A percentile compares a stretch with the other conserved stretches of the same genome.
Conservation (phyloP, 805 yeast genomes). For the Candida sakaeoensis region DNA sequence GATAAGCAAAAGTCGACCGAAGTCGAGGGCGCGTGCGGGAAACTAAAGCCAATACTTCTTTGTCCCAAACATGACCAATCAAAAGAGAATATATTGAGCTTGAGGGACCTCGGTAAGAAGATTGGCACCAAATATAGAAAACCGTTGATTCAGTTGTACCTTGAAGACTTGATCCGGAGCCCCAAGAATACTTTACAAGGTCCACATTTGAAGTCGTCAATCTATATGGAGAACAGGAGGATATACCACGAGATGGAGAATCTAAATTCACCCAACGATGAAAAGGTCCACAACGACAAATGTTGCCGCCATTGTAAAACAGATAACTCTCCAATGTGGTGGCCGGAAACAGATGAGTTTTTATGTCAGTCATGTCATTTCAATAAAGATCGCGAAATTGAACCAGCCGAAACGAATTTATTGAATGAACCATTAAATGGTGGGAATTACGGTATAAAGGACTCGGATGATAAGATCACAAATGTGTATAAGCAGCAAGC, state of each 20-base stretch:
- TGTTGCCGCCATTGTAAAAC: slow-evolving; percentile 23
- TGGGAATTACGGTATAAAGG: slow-evolving; percentile 27
- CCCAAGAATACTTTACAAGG: slow-evolving; percentile 21
- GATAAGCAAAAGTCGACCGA: slow-evolving; percentile 21
- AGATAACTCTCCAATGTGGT: slow-evolving; percentile 35
- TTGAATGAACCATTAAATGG: slow-evolving; percentile 31
- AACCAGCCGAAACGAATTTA: slow-evolving; percentile 15
- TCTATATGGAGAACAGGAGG: slow-evolving; percentile 19
- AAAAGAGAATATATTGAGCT: slow-evolving; percentile 16
- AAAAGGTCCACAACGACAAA: background rate
- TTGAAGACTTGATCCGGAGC: slow-evolving; percentile 27
- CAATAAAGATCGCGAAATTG: slow-evolving; percentile 10
- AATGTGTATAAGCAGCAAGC: slow-evolving; percentile 2
- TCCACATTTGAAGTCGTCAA: slow-evolving; percentile 28
- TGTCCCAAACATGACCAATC: slow-evolving; percentile 39
- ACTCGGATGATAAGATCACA: slow-evolving; percentile 20
- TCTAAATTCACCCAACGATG: background rate
- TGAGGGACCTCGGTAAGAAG: slow-evolving; percentile 30
- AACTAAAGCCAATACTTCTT: slow-evolving; percentile 38
- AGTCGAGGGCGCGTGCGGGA: slow-evolving; percentile 31
- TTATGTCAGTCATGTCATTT: slow-evolving; percentile 35
- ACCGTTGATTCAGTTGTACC: slow-evolving; percentile 39
- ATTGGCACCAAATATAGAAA: slow-evolving; percentile 19
- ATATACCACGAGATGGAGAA: background rate
- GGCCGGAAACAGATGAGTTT: slow-evolving; percentile 15